A percentile compares a stretch with the other conserved stretches of the same genome.
Conservation (phyloP, 495 filamentous ascomycete species). For the Cladorrhinum samala region DNA sequence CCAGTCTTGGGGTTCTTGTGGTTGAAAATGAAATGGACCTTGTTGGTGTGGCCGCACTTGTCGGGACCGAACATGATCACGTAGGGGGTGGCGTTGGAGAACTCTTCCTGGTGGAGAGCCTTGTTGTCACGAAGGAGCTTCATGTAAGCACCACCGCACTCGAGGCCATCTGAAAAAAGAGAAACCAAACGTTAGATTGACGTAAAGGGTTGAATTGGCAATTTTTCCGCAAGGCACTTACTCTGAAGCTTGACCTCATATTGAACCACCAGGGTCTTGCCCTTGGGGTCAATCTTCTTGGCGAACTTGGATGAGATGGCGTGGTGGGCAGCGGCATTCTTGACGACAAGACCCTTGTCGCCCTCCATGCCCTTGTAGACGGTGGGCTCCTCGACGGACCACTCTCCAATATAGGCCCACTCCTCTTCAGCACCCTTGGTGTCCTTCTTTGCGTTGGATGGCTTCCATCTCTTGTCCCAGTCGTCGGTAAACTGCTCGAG, state of each 20-base stretch:
- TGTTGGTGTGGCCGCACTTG: constrained; percentile 99
- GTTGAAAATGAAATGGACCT: constrained; percentile 99
- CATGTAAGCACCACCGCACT: constrained; percentile 98
- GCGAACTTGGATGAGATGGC: constrained; percentile 99
- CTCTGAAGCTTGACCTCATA: constrained; percentile 99
- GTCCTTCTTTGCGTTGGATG: constrained; percentile 94
- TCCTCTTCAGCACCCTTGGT: constrained; percentile 73
- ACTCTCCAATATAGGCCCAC: constrained; percentile 96
- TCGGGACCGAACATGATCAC: constrained; percentile 99
- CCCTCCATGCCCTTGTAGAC: constrained; percentile 92
- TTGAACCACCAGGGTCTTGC: constrained; percentile 92
- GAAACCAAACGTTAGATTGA: constrained; percentile 9
- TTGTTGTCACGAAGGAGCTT: constrained; percentile 99
- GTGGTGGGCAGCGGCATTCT: constrained; percentile 95
- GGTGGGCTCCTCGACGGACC: constrained; percentile 91
- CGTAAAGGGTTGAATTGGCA: neutral
- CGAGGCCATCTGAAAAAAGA: constrained; percentile 65
- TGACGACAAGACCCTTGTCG: constrained; percentile 94
- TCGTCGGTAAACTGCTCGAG: constrained; percentile 96
- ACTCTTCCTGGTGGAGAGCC: constrained; percentile 93
- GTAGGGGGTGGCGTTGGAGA: constrained; percentile 95
- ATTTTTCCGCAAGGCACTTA: constrained; percentile 39
- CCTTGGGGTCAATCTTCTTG: constrained; percentile 95
- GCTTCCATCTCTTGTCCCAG: constrained; percentile 89
- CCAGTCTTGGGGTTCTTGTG: constrained; percentile 99